Conservation (phyloP, 495 filamentous ascomycete species). For the Echria macrotheca region DNA sequence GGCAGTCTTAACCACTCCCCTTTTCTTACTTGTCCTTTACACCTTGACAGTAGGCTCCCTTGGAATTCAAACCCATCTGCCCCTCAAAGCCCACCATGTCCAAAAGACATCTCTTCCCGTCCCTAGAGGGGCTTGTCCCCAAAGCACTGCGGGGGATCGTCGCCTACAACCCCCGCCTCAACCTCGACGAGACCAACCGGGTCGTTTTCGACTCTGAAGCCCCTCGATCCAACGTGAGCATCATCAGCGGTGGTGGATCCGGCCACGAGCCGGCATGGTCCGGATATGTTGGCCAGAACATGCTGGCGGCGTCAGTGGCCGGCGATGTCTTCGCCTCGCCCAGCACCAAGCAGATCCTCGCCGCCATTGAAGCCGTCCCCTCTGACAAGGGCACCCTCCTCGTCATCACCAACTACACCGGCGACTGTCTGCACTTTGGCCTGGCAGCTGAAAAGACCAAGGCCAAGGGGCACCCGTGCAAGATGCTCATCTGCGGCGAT, state of each 20-base stretch:
- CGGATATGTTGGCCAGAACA: constrained; percentile 56
- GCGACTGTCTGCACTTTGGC: constrained; percentile 61
- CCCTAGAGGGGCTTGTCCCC: constrained; percentile 48
- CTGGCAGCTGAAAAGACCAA: constrained; percentile 57
- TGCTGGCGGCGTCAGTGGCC: constrained; percentile 54
- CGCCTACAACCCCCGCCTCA: constrained; percentile 51
- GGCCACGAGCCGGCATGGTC: constrained; percentile 62
- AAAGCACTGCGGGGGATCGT: constrained; percentile 51
- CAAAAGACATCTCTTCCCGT: constrained; percentile 41
- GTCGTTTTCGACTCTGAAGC: constrained; percentile 54
- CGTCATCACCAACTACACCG: constrained; percentile 63
- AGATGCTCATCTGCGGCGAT: constrained; percentile 55
- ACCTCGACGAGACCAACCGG: constrained; percentile 49
- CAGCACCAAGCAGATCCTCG: constrained; percentile 56
- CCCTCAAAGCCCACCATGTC: too few species aligned
- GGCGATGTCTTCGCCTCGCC: constrained; percentile 61
- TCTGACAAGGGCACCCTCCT: constrained; percentile 54
- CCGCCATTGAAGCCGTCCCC: constrained; percentile 50
- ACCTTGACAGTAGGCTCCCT: background rate
- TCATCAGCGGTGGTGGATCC: constrained; percentile 57
- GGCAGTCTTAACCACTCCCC: background rate
- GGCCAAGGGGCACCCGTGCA: constrained; percentile 47
- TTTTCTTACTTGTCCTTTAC: background rate
- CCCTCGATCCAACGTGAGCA: constrained; percentile 45
- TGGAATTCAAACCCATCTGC: too few species aligned